Evolutionary conservation across 495 filamentous ascomycete species (phyloP).

Genomic region (Cladorrhinum samala): DNA sequence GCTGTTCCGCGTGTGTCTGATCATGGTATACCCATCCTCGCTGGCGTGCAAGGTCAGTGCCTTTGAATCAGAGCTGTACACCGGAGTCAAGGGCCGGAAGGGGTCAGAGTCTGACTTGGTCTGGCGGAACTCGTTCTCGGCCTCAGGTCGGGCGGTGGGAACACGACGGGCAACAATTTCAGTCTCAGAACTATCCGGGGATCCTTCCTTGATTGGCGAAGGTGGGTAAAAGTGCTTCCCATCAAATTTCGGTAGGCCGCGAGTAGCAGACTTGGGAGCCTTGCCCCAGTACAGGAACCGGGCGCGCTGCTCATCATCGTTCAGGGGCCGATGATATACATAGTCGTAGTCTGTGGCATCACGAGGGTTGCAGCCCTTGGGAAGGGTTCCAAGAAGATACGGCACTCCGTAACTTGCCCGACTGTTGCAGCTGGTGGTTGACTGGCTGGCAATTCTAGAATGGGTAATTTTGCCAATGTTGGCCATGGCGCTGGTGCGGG

Average conservation of each 20-base stretch:
- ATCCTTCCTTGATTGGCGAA: conserved; percentile 38
- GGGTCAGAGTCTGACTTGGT: conserved; percentile 32
- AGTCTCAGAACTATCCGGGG: neutral
- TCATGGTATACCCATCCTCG: conserved; percentile 18
- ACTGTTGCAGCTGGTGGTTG: conserved; percentile 7
- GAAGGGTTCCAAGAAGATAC: conserved; percentile 40
- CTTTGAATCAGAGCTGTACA: conserved; percentile 19
- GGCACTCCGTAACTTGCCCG: conserved; percentile 22
- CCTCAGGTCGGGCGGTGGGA: conserved; percentile 4
- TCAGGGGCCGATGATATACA: conserved; percentile 41
- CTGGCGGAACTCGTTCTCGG: conserved; percentile 15
- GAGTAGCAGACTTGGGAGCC: conserved; percentile 31
- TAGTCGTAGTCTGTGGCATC: conserved; percentile 33
- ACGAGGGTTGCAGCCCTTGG: conserved; percentile 31
- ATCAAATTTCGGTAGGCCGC: conserved; percentile 50
- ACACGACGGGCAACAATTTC: conserved; percentile 4
- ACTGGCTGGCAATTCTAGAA: neutral
- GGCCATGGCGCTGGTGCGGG: neutral
- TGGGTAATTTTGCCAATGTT: neutral
- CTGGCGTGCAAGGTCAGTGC: neutral
- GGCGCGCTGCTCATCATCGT: conserved; percentile 43
- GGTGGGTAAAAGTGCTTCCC: conserved; percentile 52
- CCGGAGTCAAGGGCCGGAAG: conserved; percentile 29
- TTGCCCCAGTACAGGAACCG: conserved; percentile 47
- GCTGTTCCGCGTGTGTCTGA: conserved; percentile 8